Percentiles rank a stretch among this genome's conserved stretches.
phyloP scores from a whole-genome alignment of 345 rosid genomes.

The Hypericum androsaemum region DNA sequence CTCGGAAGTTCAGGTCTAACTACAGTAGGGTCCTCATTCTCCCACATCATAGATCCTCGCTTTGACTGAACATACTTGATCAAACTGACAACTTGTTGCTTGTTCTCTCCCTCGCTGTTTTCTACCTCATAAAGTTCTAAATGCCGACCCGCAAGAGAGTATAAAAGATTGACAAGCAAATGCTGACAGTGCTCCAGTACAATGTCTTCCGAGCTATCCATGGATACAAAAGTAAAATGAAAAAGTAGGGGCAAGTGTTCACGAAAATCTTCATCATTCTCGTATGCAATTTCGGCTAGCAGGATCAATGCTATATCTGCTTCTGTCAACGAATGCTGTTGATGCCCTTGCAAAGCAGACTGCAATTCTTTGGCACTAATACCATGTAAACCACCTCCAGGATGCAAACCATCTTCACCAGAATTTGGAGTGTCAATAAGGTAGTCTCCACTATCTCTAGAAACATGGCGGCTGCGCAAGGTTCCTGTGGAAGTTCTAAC shows the following conservation, averaged over 20 bases:
- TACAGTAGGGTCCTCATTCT: constrained; percentile 90
- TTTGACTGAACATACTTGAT: constrained; percentile 97
- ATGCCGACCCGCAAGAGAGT: constrained; percentile 97
- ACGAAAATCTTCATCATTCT: constrained; percentile 97
- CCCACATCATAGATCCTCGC: constrained; percentile 99
- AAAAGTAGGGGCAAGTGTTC: constrained; percentile 95
- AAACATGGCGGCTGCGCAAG: constrained; percentile 85
- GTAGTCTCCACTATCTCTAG: constrained; percentile 95
- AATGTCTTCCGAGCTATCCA: constrained; percentile 99
- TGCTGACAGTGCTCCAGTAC: constrained; percentile 99
- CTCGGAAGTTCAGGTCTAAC: constrained; percentile 85
- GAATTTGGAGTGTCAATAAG: constrained; percentile 92
- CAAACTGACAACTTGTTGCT: constrained; percentile 91
- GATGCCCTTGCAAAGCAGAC: constrained; percentile 97
- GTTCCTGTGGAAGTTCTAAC: constrained; percentile 95
- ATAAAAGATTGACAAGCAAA: constrained; percentile 86
- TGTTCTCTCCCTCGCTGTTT: constrained; percentile 89
- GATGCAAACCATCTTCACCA: constrained; percentile 75
- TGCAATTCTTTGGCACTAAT: constrained; percentile 92
- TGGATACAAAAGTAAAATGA: constrained; percentile 97
- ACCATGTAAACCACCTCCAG: constrained; percentile 64
- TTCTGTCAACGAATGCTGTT: constrained; percentile 90
- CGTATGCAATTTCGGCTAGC: constrained; percentile 95
- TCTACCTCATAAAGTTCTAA: constrained; percentile 96
- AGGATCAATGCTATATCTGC: constrained; percentile 98